Base-by-base conservation (phyloP, 2,329 filamentous ascomycete species). In the Penicillium vulpinum region DNA sequence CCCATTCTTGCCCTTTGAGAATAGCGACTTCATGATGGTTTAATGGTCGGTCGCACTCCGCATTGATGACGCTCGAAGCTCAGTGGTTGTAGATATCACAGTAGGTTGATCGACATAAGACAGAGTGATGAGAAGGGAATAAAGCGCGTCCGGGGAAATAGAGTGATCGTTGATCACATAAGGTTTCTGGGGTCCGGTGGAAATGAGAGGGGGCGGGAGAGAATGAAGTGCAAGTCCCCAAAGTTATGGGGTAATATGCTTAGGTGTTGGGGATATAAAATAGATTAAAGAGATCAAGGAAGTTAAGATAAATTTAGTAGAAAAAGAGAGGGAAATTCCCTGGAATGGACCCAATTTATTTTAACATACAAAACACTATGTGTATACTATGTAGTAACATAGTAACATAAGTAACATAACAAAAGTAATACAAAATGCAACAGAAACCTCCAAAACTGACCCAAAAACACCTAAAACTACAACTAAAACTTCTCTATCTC, bases 1-100 rank as follows among this genome's bases (percentile, higher is more conserved):
- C 64, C 69, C 69, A 73, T 73, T 67, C 63, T 73, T 73, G 63
- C 70, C 74, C 60, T 66, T 75, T 54, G 74, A 67, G 62, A 77
- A 77, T 50, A 75, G 71, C 64, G 72, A 69, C 75, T 77, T 78
- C 45, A 64, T 74, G 63, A 60, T 67, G 57, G 65, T 61, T 61
- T 56, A 55, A 59, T 63, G 36, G 53, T 49, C 51, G 60, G 58
- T 58, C 54, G 64, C 58, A 62, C 61, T 59, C 62, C 55, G 72
- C 72, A 72, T 71, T 64, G 65, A 47, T 41, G 65, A 65, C 53
- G 22, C 9, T 38, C 33, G 33, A 35, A 29, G n/a, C 16, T 21
- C 16, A 29, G 57, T 24, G 16, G n/a, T n/a, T 9, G 29, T n/a
- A 24, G 7, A 50, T 31, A 29, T 18, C 16, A 26, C 28, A 9